These are phyloP conservation scores for Isoetes taiwanensis DNA, from an alignment of 75 land plant species.

Conservation along the genomic window DNA sequence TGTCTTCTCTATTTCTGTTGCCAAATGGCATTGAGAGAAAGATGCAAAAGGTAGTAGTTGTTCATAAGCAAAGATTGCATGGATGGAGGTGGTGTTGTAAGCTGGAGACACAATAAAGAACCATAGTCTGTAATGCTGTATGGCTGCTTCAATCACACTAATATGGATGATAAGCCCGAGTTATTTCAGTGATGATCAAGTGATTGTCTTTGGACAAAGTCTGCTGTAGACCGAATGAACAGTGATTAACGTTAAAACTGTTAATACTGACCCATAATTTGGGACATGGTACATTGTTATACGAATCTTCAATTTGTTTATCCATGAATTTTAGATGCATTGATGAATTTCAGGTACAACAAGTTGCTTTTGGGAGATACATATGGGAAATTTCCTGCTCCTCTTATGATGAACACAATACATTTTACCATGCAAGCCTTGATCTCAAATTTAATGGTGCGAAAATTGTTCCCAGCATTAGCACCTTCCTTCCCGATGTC, in stretches of 20 bases:
- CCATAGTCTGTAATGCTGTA: no score
- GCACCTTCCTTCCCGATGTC: slow-evolving; percentile 30
- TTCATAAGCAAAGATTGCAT: no score
- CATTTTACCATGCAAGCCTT: slow-evolving; percentile 93
- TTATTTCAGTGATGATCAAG: not conserved
- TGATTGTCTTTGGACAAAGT: not conserved
- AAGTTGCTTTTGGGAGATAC: slow-evolving; percentile 63
- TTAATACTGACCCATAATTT: not conserved
- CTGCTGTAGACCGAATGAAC: no score
- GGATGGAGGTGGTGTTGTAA: no score
- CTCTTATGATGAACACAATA: slow-evolving; percentile 88
- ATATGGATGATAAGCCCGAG: no score
- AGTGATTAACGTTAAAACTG: not conserved
- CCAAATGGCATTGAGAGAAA: no score
- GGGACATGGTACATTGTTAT: not conserved
- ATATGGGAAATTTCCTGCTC: slow-evolving; percentile 89
- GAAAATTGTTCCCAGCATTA: slow-evolving; percentile 25
- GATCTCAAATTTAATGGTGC: slow-evolving; percentile 44
- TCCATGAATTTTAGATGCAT: not conserved
- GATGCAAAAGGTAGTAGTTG: no score
- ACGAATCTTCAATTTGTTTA: not conserved
- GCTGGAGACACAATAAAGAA: no score
- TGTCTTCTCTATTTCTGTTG: no score
- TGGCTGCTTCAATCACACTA: no score
- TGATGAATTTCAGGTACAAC: slow-evolving; percentile 28